These are phyloP conservation scores for Pezicula radicicola DNA, from an alignment of 2,329 filamentous ascomycete species.

Conservation along the genomic window DNA sequence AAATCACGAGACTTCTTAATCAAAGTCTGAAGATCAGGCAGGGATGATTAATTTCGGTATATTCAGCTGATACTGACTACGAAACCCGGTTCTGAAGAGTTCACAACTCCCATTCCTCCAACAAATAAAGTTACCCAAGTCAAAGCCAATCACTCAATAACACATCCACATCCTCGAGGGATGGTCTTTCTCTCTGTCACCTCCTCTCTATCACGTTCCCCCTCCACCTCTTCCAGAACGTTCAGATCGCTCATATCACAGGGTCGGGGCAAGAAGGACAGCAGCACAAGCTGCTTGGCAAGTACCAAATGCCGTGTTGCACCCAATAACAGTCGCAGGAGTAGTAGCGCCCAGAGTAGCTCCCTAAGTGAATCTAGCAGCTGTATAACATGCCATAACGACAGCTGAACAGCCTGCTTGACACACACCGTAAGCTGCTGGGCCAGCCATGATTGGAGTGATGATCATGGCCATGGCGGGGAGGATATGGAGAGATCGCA, in stretches of 20 bases:
- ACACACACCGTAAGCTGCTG: conserved; percentile 39
- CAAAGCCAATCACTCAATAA: too few species aligned
- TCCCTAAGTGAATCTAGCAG: conserved; percentile 40
- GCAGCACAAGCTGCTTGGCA: conserved; percentile 43
- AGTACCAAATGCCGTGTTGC: conserved; percentile 41
- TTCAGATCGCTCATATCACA: conserved; percentile 33
- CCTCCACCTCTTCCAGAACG: conserved; percentile 27
- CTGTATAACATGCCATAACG: conserved; percentile 43
- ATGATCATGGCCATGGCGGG: conserved; percentile 3
- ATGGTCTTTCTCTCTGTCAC: too few species aligned
- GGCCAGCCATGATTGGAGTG: conserved; percentile 24
- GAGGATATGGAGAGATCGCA: conserved; percentile 3
- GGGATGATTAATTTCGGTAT: too few species aligned
- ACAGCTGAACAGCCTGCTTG: conserved; percentile 43
- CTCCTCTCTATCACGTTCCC: not conserved
- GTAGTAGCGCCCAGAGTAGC: conserved; percentile 34
- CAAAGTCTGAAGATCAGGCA: not conserved
- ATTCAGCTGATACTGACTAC: too few species aligned
- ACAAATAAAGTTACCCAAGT: too few species aligned
- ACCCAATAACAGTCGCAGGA: conserved; percentile 37
- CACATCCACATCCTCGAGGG: too few species aligned
- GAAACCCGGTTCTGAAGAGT: too few species aligned
- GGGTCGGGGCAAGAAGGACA: conserved; percentile 30
- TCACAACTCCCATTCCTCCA: too few species aligned
- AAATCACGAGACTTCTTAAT: not conserved